These are phyloP conservation scores for Diaporthe nobilis DNA, from an alignment of 2,329 filamentous ascomycete genomes.

Conservation along the genomic window DNA sequence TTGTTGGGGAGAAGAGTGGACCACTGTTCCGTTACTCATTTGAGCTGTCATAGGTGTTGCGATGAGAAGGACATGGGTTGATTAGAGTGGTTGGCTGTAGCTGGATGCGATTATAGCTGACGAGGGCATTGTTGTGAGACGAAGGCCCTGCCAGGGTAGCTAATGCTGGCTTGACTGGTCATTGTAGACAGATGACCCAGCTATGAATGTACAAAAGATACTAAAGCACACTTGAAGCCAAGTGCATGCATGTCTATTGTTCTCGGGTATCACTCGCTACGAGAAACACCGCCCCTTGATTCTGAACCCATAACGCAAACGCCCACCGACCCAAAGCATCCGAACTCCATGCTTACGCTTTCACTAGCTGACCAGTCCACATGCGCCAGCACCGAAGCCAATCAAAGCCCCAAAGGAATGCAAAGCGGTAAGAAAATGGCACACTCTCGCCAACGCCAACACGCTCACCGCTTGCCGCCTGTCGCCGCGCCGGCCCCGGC, in stretches of 20 bases:
- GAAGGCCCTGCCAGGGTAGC: background rate
- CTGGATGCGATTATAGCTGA: slow-evolving; percentile 9
- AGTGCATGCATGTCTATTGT: background rate
- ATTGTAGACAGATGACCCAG: background rate
- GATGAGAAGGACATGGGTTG: background rate
- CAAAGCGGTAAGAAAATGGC: background rate
- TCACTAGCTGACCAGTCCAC: too few relatives aligned
- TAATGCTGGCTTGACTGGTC: background rate
- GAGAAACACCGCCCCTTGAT: background rate
- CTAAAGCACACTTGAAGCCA: background rate
- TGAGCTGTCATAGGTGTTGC: background rate
- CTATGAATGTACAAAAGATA: background rate
- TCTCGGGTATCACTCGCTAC: background rate
- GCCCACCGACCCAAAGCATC: background rate
- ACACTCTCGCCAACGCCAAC: background rate
- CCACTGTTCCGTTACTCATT: background rate
- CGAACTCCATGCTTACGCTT: background rate
- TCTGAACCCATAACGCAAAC: background rate
- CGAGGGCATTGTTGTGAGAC: background rate
- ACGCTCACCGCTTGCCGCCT: background rate
- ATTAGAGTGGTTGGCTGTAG: background rate
- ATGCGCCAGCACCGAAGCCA: background rate
- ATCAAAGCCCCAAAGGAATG: background rate
- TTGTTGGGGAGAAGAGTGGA: background rate
- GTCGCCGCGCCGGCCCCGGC: background rate